phyloP scores from a whole-genome alignment of 176 grass and related monocot genomes.

The Avena sativa region DNA sequence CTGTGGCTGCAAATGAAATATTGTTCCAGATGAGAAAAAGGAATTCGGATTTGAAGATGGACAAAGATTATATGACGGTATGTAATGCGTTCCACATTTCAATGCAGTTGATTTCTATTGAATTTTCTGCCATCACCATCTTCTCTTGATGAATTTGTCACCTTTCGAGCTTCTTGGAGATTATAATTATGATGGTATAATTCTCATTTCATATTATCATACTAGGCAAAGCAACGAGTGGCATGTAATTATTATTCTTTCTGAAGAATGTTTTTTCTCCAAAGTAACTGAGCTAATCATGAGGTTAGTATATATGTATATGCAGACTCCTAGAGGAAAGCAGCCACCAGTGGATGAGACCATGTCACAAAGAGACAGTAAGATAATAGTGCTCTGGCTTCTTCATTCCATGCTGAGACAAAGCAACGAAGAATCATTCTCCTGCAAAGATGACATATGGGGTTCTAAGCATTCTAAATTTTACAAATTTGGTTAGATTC shows the following conservation, averaged over 20 bases:
- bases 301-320: conserved; percentile 32
- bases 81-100: too few relatives aligned
- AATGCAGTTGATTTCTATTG: too few relatives aligned
- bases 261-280: conserved; percentile 6
- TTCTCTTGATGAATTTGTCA: too few relatives aligned
- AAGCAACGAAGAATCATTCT: background rate
- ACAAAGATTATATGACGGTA: background rate
- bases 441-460: background rate
- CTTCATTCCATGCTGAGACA: background rate
- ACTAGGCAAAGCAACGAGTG: too few relatives aligned
- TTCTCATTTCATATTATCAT: too few relatives aligned
- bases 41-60: background rate
- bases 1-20: background rate
- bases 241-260: background rate
- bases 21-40: background rate
- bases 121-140: too few relatives aligned
- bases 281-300: conserved; percentile 17
- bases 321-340: conserved; percentile 50
- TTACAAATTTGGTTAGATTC: background rate
- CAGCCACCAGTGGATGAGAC: conserved; percentile 49
- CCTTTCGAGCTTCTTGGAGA: too few relatives aligned
- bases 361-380: conserved; percentile 56
- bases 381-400: conserved; percentile 35
- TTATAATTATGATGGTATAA: too few relatives aligned
- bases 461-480: background rate